Conservation (phyloP, 164 flowering plant species). For the Amborella trichopoda region DNA sequence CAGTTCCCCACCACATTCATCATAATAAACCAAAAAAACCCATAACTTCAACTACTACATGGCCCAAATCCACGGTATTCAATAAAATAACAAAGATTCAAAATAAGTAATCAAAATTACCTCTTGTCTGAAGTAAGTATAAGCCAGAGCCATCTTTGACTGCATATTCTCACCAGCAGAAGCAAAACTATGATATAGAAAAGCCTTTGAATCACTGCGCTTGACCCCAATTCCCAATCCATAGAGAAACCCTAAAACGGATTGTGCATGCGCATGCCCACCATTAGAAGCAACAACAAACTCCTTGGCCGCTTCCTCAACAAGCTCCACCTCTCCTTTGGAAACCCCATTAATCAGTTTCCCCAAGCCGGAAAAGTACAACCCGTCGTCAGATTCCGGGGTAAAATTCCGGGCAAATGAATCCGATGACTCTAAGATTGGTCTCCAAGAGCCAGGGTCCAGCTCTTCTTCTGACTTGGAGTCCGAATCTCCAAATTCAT, state of each 20-base stretch:
- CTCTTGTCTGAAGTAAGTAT: conserved; percentile 69
- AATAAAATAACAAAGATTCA: too few species aligned
- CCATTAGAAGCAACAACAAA: conserved; percentile 36
- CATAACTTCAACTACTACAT: too few species aligned
- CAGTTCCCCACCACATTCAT: too few species aligned
- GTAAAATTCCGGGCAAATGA: neutral
- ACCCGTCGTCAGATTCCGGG: conserved; percentile 9
- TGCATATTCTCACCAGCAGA: conserved; percentile 70
- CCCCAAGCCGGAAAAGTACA: conserved; percentile 41
- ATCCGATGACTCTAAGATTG: conserved; percentile 24
- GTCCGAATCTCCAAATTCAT: conserved; percentile 64
- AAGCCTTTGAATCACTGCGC: conserved; percentile 45
- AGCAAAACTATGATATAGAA: conserved; percentile 69
- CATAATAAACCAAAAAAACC: too few species aligned
- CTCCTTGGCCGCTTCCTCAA: conserved; percentile 62
- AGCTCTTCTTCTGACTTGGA: conserved; percentile 51
- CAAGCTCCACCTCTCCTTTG: conserved; percentile 29
- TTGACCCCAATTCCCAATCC: conserved; percentile 59
- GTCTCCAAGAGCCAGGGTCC: conserved; percentile 96
- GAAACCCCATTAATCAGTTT: conserved; percentile 41
- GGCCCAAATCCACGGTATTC: too few species aligned
- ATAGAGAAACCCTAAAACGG: conserved; percentile 62
- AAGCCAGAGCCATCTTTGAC: conserved; percentile 85
- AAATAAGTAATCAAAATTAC: conserved; percentile 19
- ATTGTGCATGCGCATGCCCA: conserved; percentile 67